Conservation (phyloP, 2,329 filamentous ascomycete genomes). For the Arachnomyces sp. region DNA sequence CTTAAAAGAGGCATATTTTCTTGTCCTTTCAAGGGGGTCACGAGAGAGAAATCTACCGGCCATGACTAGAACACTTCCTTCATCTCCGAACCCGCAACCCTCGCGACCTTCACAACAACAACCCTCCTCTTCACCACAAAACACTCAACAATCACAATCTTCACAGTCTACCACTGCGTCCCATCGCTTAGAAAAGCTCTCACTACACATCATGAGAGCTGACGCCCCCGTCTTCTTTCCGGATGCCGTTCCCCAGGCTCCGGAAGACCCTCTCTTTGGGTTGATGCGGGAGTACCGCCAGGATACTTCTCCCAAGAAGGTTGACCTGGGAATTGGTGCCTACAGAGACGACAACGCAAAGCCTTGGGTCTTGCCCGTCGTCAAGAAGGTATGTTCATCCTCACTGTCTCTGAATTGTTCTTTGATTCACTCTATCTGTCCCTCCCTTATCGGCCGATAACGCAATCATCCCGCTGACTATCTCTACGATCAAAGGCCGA, state of each 20-base stretch:
- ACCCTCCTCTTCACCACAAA: too few species aligned
- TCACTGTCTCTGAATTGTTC: not conserved
- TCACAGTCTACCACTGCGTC: too few species aligned
- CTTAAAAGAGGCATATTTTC: too few species aligned
- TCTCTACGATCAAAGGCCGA: conserved; percentile 60
- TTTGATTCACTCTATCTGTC: conserved; percentile 2
- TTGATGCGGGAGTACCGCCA: conserved; percentile 80
- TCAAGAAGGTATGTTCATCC: conserved; percentile 65
- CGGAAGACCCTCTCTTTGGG: conserved; percentile 91
- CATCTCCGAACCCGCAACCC: too few species aligned
- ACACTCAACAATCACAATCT: conserved; percentile 13
- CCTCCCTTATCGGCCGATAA: not conserved
- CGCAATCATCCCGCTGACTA: conserved; percentile 1
- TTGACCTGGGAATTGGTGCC: conserved; percentile 90
- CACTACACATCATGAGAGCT: conserved; percentile 56
- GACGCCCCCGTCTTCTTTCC: conserved; percentile 62
- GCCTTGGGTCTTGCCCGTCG: conserved; percentile 92
- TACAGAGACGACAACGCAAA: conserved; percentile 94
- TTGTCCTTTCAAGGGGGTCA: too few species aligned
- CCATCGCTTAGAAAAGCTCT: conserved; percentile 10
- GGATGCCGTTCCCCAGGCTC: conserved; percentile 74
- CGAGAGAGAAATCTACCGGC: too few species aligned
- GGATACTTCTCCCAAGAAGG: conserved; percentile 68
- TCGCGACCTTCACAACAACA: too few species aligned
- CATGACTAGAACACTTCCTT: too few species aligned